Percentiles rank a stretch among this genome's conserved stretches.
Conservation (phyloP, 2,329 filamentous ascomycete species). For the Teratosphaeria pseudoeucalypti region DNA sequence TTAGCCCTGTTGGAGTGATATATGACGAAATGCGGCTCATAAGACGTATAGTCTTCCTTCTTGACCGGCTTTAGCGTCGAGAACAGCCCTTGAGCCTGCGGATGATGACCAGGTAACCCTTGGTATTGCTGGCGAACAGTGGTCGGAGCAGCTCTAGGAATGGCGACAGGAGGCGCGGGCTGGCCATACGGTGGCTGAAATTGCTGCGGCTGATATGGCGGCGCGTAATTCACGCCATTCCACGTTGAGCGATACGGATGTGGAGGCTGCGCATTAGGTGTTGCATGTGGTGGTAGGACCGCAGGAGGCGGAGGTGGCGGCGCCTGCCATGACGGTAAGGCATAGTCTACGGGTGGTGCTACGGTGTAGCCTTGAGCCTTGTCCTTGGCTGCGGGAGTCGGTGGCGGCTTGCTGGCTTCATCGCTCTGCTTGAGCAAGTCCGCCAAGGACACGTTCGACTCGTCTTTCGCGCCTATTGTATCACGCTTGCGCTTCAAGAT, state of each 20-base stretch:
- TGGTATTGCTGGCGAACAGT: conserved; percentile 1
- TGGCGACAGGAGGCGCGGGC: background rate
- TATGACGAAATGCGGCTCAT: conserved; percentile 5
- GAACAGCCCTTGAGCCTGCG: conserved; percentile 12
- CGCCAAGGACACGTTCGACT: conserved; percentile 15
- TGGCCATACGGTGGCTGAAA: background rate
- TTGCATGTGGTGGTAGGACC: background rate
- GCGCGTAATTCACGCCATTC: conserved; percentile 8
- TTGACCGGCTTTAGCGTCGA: conserved; percentile 14
- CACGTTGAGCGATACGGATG: background rate
- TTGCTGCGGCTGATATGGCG: conserved; percentile 14
- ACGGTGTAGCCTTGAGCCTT: background rate
- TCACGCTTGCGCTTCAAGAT: conserved; percentile 20
- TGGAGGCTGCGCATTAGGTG: background rate
- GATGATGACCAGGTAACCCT: background rate
- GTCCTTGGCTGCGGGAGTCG: background rate
- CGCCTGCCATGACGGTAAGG: conserved; percentile 19
- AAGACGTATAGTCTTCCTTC: background rate
- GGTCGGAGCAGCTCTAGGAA: background rate
- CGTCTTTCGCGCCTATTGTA: background rate
- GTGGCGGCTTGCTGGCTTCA: conserved; percentile 7
- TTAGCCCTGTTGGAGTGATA: conserved; percentile 6
- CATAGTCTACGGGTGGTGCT: conserved; percentile 14
- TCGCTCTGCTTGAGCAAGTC: conserved; percentile 19
- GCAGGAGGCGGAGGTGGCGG: conserved; percentile 8